Evolutionary conservation across 2,329 filamentous ascomycete species (phyloP).

Genomic region (Karstenula rhodostoma): DNA sequence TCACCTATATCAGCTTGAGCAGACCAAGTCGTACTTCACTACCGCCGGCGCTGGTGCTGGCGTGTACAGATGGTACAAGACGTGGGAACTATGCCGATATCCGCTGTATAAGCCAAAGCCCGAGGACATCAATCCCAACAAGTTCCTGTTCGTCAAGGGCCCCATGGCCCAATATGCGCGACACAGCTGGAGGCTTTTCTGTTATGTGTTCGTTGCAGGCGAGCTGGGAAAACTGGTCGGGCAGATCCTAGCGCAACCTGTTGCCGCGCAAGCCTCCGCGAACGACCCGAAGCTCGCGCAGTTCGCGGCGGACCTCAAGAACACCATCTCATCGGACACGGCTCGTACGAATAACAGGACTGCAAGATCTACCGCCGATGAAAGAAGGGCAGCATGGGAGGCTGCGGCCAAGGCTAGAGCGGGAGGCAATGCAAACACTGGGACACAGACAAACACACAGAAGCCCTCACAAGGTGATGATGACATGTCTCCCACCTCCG

Average conservation of each 20-base stretch:
- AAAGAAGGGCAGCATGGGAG: conserved; percentile 15
- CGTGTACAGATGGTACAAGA: conserved; percentile 44
- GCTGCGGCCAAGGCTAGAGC: conserved; percentile 15
- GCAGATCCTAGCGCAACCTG: conserved; percentile 41
- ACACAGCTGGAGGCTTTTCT: conserved; percentile 36
- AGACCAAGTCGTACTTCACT: conserved; percentile 50
- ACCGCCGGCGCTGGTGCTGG: conserved; percentile 45
- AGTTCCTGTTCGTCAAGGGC: conserved; percentile 46
- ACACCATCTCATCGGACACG: conserved; percentile 25
- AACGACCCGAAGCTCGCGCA: conserved; percentile 53
- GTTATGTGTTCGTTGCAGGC: conserved; percentile 36
- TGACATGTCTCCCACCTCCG: conserved; percentile 52
- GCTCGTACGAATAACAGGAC: not conserved
- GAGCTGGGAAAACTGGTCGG: conserved; percentile 47
- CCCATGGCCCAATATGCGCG: conserved; percentile 39
- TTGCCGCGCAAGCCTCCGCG: conserved; percentile 44
- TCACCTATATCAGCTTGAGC: conserved; percentile 49
- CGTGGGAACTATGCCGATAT: conserved; percentile 48
- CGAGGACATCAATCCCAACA: conserved; percentile 50
- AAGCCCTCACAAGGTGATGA: conserved; percentile 38
- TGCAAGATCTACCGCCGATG: not conserved
- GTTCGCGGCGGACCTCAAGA: conserved; percentile 48
- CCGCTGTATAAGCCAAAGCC: conserved; percentile 53
- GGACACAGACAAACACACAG: not conserved
- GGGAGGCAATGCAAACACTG: not conserved